Conservation (phyloP, 768 basidiomycete species). For the Tricholomella constricta region DNA sequence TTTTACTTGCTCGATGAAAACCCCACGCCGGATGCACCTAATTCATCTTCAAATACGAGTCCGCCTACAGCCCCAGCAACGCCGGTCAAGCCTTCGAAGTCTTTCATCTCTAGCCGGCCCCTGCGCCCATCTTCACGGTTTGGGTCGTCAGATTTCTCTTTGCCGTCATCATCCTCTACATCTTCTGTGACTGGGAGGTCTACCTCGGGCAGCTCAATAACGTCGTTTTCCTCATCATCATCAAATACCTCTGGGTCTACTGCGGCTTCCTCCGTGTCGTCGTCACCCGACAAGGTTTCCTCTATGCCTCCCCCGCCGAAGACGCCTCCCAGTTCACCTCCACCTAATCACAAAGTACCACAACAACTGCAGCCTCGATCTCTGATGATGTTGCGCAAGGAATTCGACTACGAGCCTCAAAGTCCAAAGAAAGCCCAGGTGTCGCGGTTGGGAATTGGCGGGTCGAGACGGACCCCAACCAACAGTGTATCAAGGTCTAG, state of each 20-base stretch:
- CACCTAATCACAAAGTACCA: conserved; percentile 24
- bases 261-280: conserved; percentile 36
- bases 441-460: conserved; percentile 18
- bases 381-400: conserved; percentile 67
- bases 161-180: conserved; percentile 22
- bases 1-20: conserved; percentile 92
- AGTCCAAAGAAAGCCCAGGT: conserved; percentile 61
- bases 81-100: conserved; percentile 42
- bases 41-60: conserved; percentile 19
- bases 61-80: conserved; percentile 42
- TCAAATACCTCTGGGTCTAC: conserved; percentile 44
- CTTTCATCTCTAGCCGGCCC: conserved; percentile 38
- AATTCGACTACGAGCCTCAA: conserved; percentile 72
- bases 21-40: conserved; percentile 21
- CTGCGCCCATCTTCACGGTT: conserved; percentile 40
- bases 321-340: conserved; percentile 29
- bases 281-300: conserved; percentile 47
- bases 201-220: conserved; percentile 41
- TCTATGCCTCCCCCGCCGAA: conserved; percentile 23
- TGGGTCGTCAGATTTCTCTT: conserved; percentile 39
- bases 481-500: conserved; percentile 21
- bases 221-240: conserved; percentile 45
- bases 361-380: conserved; percentile 43
- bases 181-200: conserved; percentile 38
- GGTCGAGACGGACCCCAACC: conserved; percentile 13